phyloP scores from a whole-genome alignment of 148 eudicot genomes.

The Fagopyrum tataricum region DNA sequence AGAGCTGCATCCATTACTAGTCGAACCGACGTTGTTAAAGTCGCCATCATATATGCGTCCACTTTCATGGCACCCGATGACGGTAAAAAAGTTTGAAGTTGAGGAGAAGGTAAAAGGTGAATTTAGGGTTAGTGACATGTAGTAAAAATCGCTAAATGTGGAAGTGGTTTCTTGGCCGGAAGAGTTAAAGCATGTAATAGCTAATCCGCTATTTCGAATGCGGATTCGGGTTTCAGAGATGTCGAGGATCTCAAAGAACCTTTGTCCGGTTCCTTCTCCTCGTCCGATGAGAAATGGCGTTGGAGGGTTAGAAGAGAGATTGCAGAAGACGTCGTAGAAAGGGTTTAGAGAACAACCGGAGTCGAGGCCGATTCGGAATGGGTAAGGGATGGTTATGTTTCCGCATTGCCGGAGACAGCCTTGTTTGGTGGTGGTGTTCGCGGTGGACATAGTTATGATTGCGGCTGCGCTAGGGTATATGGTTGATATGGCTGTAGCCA shows the following conservation, averaged over 20 bases:
- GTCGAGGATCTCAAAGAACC: neutral
- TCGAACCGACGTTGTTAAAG: neutral
- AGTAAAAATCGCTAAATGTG: neutral
- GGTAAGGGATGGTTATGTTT: conserved; percentile 2
- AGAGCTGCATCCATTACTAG: neutral
- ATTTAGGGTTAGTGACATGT: neutral
- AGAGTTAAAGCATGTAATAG: neutral
- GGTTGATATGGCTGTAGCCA: too few species aligned
- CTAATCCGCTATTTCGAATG: neutral
- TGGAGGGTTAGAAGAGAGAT: neutral
- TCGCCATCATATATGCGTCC: neutral
- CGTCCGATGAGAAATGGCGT: neutral
- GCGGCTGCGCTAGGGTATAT: neutral
- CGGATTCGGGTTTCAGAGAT: neutral
- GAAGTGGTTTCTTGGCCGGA: neutral
- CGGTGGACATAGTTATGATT: neutral
- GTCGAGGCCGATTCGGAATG: neutral
- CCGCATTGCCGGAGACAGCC: neutral
- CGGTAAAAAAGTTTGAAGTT: neutral
- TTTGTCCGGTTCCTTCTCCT: neutral
- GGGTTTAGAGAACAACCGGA: neutral
- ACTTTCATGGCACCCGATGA: neutral
- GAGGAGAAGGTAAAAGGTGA: conserved; percentile 8
- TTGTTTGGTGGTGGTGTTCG: neutral
- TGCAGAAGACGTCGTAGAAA: neutral